phyloP scores from a whole-genome alignment of 768 basidiomycete genomes.

The Lactarius vividus region DNA sequence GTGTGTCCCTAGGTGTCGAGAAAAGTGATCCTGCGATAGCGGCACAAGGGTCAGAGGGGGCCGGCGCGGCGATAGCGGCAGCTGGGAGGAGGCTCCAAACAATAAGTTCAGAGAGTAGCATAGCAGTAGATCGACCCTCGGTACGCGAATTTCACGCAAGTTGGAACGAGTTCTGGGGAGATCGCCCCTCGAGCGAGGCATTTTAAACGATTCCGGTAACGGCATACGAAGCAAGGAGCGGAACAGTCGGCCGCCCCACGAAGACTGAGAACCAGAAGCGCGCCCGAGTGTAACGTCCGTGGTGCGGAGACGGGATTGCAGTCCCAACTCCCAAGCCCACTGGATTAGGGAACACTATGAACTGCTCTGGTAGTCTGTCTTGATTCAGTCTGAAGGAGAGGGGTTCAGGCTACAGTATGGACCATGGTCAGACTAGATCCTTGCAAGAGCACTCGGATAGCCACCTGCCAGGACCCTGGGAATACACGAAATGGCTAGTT shows the following conservation, averaged over 20 bases:
- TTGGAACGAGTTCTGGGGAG: slow-evolving; percentile 6
- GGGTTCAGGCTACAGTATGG: neutral
- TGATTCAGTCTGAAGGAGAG: neutral
- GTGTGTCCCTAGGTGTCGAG: neutral
- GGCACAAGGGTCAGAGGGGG: slow-evolving; percentile 11
- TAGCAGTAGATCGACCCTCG: neutral
- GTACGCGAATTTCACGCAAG: neutral
- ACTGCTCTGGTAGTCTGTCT: neutral
- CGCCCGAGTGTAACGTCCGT: neutral
- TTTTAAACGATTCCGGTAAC: slow-evolving; percentile 11
- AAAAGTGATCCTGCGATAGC: slow-evolving; percentile 9
- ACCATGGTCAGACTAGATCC: neutral
- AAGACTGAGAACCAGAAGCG: neutral
- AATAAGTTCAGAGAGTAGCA: slow-evolving; percentile 4
- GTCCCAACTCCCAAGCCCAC: neutral
- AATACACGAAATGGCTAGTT: neutral
- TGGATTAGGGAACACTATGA: slow-evolving; percentile 16
- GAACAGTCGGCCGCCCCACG: neutral
- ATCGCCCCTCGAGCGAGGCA: neutral
- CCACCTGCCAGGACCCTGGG: slow-evolving; percentile 12
- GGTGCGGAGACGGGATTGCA: neutral
- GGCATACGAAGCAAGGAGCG: slow-evolving; percentile 4
- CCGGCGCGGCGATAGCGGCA: neutral
- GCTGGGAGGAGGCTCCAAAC: neutral
- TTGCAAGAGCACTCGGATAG: neutral